Base-by-base conservation (phyloP, 2,329 filamentous ascomycete species). In the Colletotrichum graminicola region DNA sequence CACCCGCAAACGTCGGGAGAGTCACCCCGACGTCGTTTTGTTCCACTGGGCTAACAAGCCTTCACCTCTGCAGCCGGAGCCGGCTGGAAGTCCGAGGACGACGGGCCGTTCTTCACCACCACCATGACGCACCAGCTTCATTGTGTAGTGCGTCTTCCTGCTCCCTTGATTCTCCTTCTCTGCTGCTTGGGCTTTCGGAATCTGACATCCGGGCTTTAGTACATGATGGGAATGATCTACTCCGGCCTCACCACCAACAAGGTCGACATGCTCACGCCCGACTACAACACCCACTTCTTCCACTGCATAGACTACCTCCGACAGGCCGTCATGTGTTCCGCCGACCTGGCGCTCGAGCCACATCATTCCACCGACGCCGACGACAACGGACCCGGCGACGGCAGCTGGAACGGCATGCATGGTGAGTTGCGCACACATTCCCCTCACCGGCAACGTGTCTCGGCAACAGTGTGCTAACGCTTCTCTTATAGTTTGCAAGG, bases 221-320 rank as follows among this genome's bases (percentile, higher is more conserved):
- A 79, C 72, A 80, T 80, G 77, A 80, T 81, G 76, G 79, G 76
- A 4, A 75, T 76, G 16, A 80, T 81, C 59, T 81, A 78, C 72
- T 75, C 78, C 7, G 75, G 73, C 8, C 62, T 80, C 2, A 72
- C 66, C 23, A 43, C 70, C 14, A 72, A 74, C 64, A 71, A 55
- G 16, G 73, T 73, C 34, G 72, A 70, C 1, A 62, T 41, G 26
- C 72, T 80, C 18, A 75, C 76, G 10, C 62, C 66, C 2, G 79
- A 80, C 60, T 77, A 77, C 56, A 73, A 78, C 67, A 71, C 73
- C 12, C 82, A 84, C 72, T 83, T 80, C 74, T 77, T 81, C 57
- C 82, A 84, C 74, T 83, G 82, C 75, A 79, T 84, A 66, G 81
- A 82, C 70, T 83, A 84, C 62, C 77, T 84, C 69, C 77, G 82